Base-by-base conservation (phyloP, 2,329 filamentous ascomycete genomes). In the Ophiosphaerella korrae region DNA sequence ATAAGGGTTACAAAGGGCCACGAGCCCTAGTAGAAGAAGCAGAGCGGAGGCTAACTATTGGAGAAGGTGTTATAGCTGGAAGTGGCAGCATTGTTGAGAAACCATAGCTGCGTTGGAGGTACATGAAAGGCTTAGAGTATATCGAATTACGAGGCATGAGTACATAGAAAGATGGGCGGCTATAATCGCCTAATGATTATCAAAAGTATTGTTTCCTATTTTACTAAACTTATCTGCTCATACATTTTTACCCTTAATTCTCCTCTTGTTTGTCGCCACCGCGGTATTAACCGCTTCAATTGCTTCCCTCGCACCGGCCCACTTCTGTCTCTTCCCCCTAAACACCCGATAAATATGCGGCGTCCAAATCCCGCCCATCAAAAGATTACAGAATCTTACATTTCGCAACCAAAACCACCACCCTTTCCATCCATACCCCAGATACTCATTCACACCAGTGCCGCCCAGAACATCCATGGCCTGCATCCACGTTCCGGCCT, bases 401-500 rank as follows among this genome's bases (percentile, higher is more conserved):
- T 80, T 74, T 18, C 53, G 53, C 52, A 69, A 68, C 75, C 77
- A 79, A 23, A 79, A 76, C 38, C 48, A 60, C 75, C 78, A 78
- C 0, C 71, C 75, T 32, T 64, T 60, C 60, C 62, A 63, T 0
- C 74, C 74, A 70, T 74, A 79, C 5, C 76, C 76, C 12, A 80
- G 62, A 14, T 74, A 67, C 44, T 77, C 71, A 36, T 78, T 67
- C 1, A 74, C 74, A 0, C 62, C 59, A 0, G 75, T 74, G 1
- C 78, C 77, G 1, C 77, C 77, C 12, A 74, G 67, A n/a, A 68
- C 46, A 52, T 80, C 71, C 33, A 77, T 68, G 65, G 75, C 79
- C 1, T 51, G 58, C 41, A 76, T 63, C 70, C 75, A 79, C 33
- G 42, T 35, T 6, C 58, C 55, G 9, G 47, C 40, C 8, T 66